Base-by-base conservation (phyloP, 495 filamentous ascomycete species). In the Parmelia sp. region DNA sequence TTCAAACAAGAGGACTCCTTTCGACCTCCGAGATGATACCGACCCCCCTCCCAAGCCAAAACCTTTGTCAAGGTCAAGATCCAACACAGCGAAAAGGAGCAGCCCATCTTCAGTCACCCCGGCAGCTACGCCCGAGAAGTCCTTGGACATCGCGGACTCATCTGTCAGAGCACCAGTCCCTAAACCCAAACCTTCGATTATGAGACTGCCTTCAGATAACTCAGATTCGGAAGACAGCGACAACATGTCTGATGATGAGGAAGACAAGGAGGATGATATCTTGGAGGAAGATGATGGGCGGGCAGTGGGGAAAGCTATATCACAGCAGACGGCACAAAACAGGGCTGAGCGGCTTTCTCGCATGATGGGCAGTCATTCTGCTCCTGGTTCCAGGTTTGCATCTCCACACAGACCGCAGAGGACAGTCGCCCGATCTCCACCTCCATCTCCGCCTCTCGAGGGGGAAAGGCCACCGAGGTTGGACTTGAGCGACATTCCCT, bases 331-430 rank as follows among this genome's bases (percentile, higher is more conserved):
- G 17, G 71, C 71, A 42, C 71, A 66, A 15, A 37, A 70, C 27
- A 61, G 70, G 36, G 71, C 68, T 4, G 61, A 72, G 62, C 64
- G 67, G 4, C 65, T 72, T 25, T 68, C 71, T 10, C 53, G 60
- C 39, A 60, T 62, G 44, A 66, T 71, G 31, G 71, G 70, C 14
- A 73, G 60, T 40, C 59, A 63, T 29, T 73, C 70, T 19, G 70
- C 70, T 5, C 71, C 71, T 39, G 68, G 70, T 6, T 71, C 70
- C 23, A 39, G 57, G 4, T 59, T 8, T n/a, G 36, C 63, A 21
- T 66, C 68, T 3, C 67, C 69, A 19, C 40, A 60, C 42, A 59
- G 56, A 47, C 39, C 40, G 36, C 44, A 59, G 37, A 64, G 55
- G 33, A n/a, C 14, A 31, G 14, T 56, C 33, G 59, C 31, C 27